Evolutionary conservation across 345 rosid species (phyloP), one percentile per base, ranked within the genome.

Genomic region (thale cress (Arabidopsis thaliana)): DNA sequence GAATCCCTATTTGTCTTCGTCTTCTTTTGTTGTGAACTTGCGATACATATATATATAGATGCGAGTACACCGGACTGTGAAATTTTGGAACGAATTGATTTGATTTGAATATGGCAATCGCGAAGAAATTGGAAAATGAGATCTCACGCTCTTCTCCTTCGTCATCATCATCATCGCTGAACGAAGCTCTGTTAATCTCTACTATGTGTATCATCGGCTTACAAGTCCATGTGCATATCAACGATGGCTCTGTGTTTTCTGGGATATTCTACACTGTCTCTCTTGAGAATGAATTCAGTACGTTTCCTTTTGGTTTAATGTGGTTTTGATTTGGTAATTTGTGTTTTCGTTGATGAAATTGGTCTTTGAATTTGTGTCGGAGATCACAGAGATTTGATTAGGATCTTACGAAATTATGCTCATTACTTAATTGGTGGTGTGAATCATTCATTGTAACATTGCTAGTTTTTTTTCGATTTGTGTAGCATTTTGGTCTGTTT

Each of bases 221-320:
- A 65, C 90, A 87, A 5, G 97, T 89, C 74, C 91, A 93, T 62
- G 97, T 88, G 20, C 88, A 89, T 45, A 80, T 89, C 69, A 84
- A 78, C 65, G 94, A 93, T 65, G 96, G 96, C 51, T 89, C 98
- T 30, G 82, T 89, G 65, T 91, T 77, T n/a, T 88, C 96, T 55
- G 98, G 98, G 36, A 78, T 81, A 71, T 85, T 93, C 80, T 84
- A 85, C 82, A 88, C 98, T 56, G 88, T 93, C 55, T 91, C 91
- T 64, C 77, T 82, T 46, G 91, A 87, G 30, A 82, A 86, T n/a
- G 86, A 79, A 24, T 83, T 76, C 49, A 87, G 93, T 86, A 57
- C 58, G 85, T 75, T 73, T 36, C 13, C 36, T 12, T 52, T 41
- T 4, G 16, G 37, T 9, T 67, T 48, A 8, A 46, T 25, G 20